Evolutionary conservation across 805 yeast species (phyloP).

Genomic region (Wickerhamiella lipophila): DNA sequence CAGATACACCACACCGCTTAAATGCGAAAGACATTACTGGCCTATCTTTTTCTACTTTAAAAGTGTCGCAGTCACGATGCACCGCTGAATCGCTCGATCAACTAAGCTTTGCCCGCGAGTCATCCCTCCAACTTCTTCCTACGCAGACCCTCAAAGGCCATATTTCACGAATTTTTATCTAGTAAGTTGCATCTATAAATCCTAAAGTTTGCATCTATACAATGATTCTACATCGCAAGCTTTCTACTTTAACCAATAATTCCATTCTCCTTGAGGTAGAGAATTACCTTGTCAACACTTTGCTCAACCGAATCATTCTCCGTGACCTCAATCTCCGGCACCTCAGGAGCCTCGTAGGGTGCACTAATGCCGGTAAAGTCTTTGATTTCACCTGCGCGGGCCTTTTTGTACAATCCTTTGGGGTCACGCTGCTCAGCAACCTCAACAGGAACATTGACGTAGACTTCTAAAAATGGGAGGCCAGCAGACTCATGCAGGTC

Average conservation of each 20-base stretch:
- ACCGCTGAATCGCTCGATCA: no score
- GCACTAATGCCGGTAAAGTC: conserved; percentile 94
- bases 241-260: neutral
- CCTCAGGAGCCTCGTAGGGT: conserved; percentile 85
- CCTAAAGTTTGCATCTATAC: no score
- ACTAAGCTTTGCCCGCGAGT: no score
- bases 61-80: no score
- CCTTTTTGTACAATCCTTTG: conserved; percentile 91
- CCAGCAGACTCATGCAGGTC: conserved; percentile 62
- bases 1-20: no score
- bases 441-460: conserved; percentile 82
- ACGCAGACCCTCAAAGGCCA: no score
- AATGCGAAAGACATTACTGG: no score
- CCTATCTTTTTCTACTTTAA: no score
- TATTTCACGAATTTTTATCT: no score
- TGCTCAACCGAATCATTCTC: conserved; percentile 64
- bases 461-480: conserved; percentile 81
- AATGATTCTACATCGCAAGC: no score
- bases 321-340: conserved; percentile 74
- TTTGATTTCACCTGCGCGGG: conserved; percentile 85
- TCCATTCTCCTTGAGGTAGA: conserved; percentile 32
- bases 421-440: conserved; percentile 97
- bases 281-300: conserved; percentile 58
- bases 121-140: no score
- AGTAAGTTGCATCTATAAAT: no score